A percentile compares a stretch with the other conserved stretches of the same genome.
These are phyloP conservation scores for Cornus controversa DNA, from an alignment of 148 eudicot genomes.

Conservation along the genomic window DNA sequence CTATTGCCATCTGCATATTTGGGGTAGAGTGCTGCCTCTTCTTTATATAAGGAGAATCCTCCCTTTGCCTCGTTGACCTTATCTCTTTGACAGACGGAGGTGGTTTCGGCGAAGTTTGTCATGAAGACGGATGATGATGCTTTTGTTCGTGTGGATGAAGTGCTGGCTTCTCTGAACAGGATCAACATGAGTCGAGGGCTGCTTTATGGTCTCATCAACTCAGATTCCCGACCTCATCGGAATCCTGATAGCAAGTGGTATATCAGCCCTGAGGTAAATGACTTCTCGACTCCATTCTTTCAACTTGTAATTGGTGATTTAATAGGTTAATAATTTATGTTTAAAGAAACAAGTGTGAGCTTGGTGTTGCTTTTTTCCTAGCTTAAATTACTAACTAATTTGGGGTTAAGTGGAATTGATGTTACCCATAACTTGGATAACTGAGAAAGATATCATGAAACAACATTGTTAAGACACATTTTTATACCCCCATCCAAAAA, in stretches of 20 bases:
- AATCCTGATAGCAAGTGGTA: conserved; percentile 95
- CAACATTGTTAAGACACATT: neutral
- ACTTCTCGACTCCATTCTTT: neutral
- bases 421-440: neutral
- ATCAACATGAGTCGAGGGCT: conserved; percentile 59
- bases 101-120: conserved; percentile 73
- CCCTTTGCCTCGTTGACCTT: conserved; percentile 19
- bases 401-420: neutral
- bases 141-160: conserved; percentile 95
- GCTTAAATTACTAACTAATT: neutral
- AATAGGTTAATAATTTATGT: neutral
- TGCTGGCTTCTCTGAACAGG: conserved; percentile 61
- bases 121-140: conserved; percentile 99
- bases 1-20: conserved; percentile 83
- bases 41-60: conserved; percentile 2
- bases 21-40: conserved; percentile 60
- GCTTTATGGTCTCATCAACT: conserved; percentile 92
- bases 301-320: neutral
- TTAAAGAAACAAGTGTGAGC: neutral
- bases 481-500: neutral
- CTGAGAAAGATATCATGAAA: neutral
- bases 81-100: conserved; percentile 67
- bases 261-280: conserved; percentile 70
- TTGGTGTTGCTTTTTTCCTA: neutral
- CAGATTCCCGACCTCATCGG: conserved; percentile 80